A percentile compares a stretch with the other conserved stretches of the same genome.
Evolutionary conservation across 2,329 filamentous ascomycete species (phyloP).

Genomic region (Hypoxylon rubiginosum): DNA sequence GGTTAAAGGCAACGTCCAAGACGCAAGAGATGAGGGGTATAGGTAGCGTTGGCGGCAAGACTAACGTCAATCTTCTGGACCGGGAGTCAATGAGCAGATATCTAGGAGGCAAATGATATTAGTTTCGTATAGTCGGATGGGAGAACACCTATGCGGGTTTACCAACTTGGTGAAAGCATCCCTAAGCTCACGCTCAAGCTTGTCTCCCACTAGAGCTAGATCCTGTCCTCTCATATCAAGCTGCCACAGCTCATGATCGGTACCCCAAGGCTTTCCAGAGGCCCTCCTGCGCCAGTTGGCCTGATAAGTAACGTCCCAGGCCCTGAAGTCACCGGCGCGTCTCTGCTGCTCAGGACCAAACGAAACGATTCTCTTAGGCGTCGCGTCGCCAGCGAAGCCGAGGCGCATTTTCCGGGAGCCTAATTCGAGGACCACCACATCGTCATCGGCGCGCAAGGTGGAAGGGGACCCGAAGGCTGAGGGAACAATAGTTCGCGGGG

Average conservation of each 20-base stretch:
- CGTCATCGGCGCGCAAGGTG: conserved; percentile 81
- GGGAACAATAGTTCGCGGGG: conserved; percentile 60
- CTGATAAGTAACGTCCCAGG: conserved; percentile 71
- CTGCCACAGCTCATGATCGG: conserved; percentile 81
- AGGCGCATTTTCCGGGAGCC: conserved; percentile 83
- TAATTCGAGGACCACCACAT: conserved; percentile 85
- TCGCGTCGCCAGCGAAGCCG: conserved; percentile 87
- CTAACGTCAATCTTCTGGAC: conserved; percentile 78
- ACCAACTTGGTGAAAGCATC: conserved; percentile 84
- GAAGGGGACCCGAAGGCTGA: conserved; percentile 71
- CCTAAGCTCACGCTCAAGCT: conserved; percentile 84
- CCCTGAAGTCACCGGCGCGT: conserved; percentile 84
- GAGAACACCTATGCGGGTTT: conserved; percentile 1
- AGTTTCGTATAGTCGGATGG: conserved; percentile 19
- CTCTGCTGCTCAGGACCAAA: conserved; percentile 83
- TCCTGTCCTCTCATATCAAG: conserved; percentile 80
- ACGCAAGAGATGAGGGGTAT: conserved; percentile 81
- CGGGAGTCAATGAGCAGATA: conserved; percentile 80
- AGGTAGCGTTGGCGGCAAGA: conserved; percentile 82
- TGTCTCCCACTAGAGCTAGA: conserved; percentile 85
- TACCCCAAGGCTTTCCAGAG: conserved; percentile 69
- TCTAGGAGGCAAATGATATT: conserved; percentile 54
- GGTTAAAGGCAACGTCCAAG: conserved; percentile 83
- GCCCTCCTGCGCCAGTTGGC: conserved; percentile 62
- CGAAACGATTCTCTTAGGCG: conserved; percentile 77